Evolutionary conservation across 2,329 filamentous ascomycete genomes (phyloP), one percentile per base, ranked within the genome.

Genomic region (Paraphaeosphaeria sporulosa): DNA sequence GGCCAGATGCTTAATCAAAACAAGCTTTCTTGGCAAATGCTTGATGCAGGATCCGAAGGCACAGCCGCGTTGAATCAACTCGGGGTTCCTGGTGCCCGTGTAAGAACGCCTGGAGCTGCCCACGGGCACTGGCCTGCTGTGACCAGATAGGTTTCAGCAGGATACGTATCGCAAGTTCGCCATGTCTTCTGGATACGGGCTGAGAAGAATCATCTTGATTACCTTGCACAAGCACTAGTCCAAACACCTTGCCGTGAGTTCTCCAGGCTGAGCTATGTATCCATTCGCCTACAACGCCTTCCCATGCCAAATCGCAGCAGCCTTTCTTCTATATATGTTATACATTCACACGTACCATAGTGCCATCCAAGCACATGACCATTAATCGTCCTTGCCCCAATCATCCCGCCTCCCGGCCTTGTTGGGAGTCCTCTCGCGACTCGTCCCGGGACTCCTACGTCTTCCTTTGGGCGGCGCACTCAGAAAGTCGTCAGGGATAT

Each of bases 401-500:
- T 76, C 71, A 52, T 74, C 69, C 71, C 75, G 74, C n/a, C 72
- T 70, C 9, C 65, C 64, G 66, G 69, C 64, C 60, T 68, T 59
- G 64, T 67, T 59, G 60, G 68, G 25, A 60, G 65, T 69, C 64
- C 74, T 48, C 60, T 69, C 65, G 44, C 69, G 71, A 57, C 72
- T 72, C 7, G 49, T 48, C 27, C 62, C 63, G 2, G 55, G 43
- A 47, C 64, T 71, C 43, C 50, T 58, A 40, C 70, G 65, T 52
- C 75, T 71, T 23, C 69, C 69, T 51, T 78, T 67, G 32, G 70
- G 69, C 32, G 70, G 64, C 3, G 67, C 62, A 25, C 71, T 62
- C 12, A 77, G 30, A 47, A 82, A 81, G 19, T 81, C 81, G 5
- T 81, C 81, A 15, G 82, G 82, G 4, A 84, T 71, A 59, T 84